phyloP scores from a whole-genome alignment of 495 filamentous ascomycete genomes.

The Neohortaea acidophila region DNA sequence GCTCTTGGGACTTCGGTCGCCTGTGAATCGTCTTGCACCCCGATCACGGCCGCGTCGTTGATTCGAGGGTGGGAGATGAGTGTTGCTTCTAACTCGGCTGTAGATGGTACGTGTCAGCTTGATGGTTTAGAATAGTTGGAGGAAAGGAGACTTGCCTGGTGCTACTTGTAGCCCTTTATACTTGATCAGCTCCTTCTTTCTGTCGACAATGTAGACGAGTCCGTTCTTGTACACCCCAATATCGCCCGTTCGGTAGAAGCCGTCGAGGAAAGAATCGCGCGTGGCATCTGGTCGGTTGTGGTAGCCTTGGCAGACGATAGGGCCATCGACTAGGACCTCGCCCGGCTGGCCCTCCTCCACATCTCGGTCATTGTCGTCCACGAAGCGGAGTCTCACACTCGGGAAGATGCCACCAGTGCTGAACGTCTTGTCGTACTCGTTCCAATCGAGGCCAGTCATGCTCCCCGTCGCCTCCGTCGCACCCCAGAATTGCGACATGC shows the following conservation, averaged over 20 bases:
- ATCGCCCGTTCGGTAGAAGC: slow-evolving; percentile 27
- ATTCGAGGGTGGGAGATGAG: slow-evolving; percentile 53
- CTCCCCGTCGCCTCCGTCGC: slow-evolving; percentile 17
- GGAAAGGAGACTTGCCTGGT: too few relatives aligned
- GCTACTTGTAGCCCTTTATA: slow-evolving; percentile 26
- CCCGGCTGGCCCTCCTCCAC: slow-evolving; percentile 19
- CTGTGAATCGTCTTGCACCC: slow-evolving; percentile 44
- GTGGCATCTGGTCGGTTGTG: slow-evolving; percentile 24
- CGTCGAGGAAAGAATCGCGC: slow-evolving; percentile 37
- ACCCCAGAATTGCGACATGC: slow-evolving; percentile 19
- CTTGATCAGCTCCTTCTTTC: slow-evolving; percentile 29
- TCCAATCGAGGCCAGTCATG: not conserved
- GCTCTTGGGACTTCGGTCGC: slow-evolving; percentile 68
- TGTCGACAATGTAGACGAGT: slow-evolving; percentile 26
- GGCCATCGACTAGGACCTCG: slow-evolving; percentile 22
- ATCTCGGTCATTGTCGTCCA: slow-evolving; percentile 22
- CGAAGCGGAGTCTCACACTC: not conserved
- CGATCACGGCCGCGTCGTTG: slow-evolving; percentile 72
- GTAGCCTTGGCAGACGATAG: slow-evolving; percentile 28
- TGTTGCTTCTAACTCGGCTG: slow-evolving; percentile 70
- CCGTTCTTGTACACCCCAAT: slow-evolving; percentile 23
- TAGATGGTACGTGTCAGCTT: too few relatives aligned
- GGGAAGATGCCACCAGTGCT: not conserved
- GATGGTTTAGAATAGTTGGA: too few relatives aligned
- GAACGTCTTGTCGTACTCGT: not conserved